Evolutionary conservation across 352 stramenopile species (phyloP).

Genomic region (Phytophthora uliginosa): DNA sequence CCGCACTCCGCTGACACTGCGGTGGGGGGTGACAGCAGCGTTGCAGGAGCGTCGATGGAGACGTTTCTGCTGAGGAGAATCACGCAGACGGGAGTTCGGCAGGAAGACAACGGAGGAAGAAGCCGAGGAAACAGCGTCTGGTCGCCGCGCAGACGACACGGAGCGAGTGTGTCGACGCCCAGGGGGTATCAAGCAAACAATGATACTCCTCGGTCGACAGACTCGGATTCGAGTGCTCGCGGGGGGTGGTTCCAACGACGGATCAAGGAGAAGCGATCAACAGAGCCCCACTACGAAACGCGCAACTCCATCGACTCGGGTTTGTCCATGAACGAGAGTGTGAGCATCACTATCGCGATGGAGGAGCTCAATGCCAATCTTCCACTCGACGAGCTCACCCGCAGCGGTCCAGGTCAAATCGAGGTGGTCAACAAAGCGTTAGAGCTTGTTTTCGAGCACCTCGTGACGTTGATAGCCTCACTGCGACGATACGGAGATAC

Average conservation of each 20-base stretch:
- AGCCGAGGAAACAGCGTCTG: constrained; percentile 32
- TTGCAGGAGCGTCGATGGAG: constrained; percentile 45
- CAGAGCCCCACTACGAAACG: constrained; percentile 41
- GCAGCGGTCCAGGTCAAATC: constrained; percentile 37
- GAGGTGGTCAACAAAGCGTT: constrained; percentile 56
- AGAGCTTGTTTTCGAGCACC: constrained; percentile 59
- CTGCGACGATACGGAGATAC: constrained; percentile 47
- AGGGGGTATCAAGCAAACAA: constrained; percentile 33
- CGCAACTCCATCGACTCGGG: constrained; percentile 59
- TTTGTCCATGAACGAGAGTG: constrained; percentile 60
- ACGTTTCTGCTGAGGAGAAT: constrained; percentile 70
- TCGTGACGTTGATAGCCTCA: constrained; percentile 46
- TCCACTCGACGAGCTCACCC: constrained; percentile 45
- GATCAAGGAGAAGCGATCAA: constrained; percentile 40
- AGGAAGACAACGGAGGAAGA: constrained; percentile 22
- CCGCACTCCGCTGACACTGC: constrained; percentile 51
- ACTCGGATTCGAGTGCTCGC: constrained; percentile 25
- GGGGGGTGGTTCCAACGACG: constrained; percentile 50
- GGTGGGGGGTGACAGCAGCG: constrained; percentile 29
- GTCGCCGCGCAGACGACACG: constrained; percentile 33
- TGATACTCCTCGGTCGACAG: constrained; percentile 5
- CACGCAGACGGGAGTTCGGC: constrained; percentile 39
- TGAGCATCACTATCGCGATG: constrained; percentile 54
- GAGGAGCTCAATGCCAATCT: constrained; percentile 72
- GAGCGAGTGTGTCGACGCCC: constrained; percentile 18